Conservation (phyloP, 192 early-diverging fungal species). For the Linnemannia elongata region DNA sequence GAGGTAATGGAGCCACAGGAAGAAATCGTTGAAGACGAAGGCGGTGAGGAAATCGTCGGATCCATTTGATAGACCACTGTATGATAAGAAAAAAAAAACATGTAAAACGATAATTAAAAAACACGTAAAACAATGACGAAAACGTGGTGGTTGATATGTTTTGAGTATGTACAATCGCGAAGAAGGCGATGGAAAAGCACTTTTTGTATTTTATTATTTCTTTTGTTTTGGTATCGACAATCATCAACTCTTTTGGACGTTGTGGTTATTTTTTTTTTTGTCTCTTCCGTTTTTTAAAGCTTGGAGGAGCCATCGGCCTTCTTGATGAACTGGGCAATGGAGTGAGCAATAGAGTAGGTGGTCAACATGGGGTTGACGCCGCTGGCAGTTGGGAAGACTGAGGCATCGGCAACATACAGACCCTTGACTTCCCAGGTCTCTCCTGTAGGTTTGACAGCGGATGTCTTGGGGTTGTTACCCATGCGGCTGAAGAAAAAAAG, state of each 20-base stretch:
- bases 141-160: background rate
- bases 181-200: background rate
- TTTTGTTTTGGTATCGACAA: background rate
- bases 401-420: constrained; percentile 81
- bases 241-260: background rate
- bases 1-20: constrained; percentile 6
- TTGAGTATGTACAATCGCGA: background rate
- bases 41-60: constrained; percentile 46
- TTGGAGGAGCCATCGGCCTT: constrained; percentile 18
- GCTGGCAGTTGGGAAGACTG: constrained; percentile 76
- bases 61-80: background rate
- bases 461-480: constrained; percentile 65
- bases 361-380: constrained; percentile 80
- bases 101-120: background rate
- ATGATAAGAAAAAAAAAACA: no score
- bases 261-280: background rate
- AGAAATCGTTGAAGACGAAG: constrained; percentile 20
- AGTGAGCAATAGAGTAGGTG: constrained; percentile 42
- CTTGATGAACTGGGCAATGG: constrained; percentile 55
- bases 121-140: background rate
- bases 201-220: constrained; percentile 3
- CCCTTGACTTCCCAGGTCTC: constrained; percentile 81
- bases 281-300: constrained; percentile 5
- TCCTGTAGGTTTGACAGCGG: constrained; percentile 76
- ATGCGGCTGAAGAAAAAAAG: constrained; percentile 65